phyloP scores from a whole-genome alignment of 192 early-diverging fungal species.

The Backusella circina region DNA sequence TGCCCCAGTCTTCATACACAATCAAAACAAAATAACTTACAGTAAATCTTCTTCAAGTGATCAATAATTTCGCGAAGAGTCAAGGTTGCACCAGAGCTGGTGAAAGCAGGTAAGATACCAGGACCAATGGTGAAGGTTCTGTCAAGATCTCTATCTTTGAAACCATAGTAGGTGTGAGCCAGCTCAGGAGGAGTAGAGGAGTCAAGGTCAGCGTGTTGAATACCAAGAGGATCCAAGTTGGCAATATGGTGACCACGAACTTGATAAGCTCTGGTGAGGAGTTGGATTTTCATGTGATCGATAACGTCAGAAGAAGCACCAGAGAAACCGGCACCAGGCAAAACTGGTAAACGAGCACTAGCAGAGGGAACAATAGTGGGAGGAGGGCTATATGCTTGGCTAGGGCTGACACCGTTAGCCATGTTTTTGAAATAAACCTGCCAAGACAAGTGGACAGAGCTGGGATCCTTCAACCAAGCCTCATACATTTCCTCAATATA shows the following conservation, averaged over 20 bases:
- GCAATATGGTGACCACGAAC: constrained; percentile 95
- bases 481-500: constrained; percentile 97
- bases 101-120: constrained; percentile 91
- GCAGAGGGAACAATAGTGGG: constrained; percentile 74
- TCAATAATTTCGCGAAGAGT: constrained; percentile 91
- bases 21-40: constrained; percentile 42
- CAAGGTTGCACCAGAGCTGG: constrained; percentile 63
- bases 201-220: constrained; percentile 58
- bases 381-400: constrained; percentile 73
- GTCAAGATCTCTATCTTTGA: constrained; percentile 89
- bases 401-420: constrained; percentile 55
- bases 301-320: constrained; percentile 58
- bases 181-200: constrained; percentile 73
- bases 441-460: constrained; percentile 93
- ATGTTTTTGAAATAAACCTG: constrained; percentile 93
- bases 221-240: constrained; percentile 91
- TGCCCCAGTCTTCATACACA: not conserved
- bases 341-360: constrained; percentile 50
- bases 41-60: constrained; percentile 81
- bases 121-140: constrained; percentile 90
- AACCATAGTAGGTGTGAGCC: constrained; percentile 87
- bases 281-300: constrained; percentile 98
- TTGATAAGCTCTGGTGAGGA: constrained; percentile 93
- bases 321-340: constrained; percentile 50
- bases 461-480: constrained; percentile 88